These are phyloP conservation scores for Bothia castanella DNA, from an alignment of 1,284 basidiomycete genomes.

Conservation along the genomic window DNA sequence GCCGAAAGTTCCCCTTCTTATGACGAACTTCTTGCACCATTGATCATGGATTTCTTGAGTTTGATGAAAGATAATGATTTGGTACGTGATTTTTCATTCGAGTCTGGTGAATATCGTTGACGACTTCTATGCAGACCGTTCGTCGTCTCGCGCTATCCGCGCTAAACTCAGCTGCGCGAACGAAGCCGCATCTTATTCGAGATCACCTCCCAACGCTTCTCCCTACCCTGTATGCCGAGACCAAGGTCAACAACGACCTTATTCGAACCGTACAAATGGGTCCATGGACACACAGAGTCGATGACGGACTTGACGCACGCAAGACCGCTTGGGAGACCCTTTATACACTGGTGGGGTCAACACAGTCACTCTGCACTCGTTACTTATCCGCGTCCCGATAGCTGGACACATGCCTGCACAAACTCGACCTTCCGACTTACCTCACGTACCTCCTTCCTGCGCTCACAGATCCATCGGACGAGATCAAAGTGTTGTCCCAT, in stretches of 20 bases:
- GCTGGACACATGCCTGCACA: conserved; percentile 87
- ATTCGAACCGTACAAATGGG: conserved; percentile 96
- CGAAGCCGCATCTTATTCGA: conserved; percentile 87
- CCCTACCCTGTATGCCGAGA: conserved; percentile 85
- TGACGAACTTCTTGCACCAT: conserved; percentile 83
- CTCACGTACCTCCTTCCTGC: conserved; percentile 79
- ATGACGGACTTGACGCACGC: conserved; percentile 90
- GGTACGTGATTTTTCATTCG: conserved; percentile 43
- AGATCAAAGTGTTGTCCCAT: conserved; percentile 95
- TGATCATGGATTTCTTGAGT: conserved; percentile 87
- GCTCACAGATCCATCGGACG: conserved; percentile 86
- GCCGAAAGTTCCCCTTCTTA: conserved; percentile 81
- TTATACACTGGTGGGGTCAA: conserved; percentile 75
- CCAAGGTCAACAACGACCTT: conserved; percentile 74
- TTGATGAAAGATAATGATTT: conserved; percentile 84
- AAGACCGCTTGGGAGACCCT: conserved; percentile 98
- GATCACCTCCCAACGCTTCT: conserved; percentile 78
- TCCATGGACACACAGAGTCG: conserved; percentile 94
- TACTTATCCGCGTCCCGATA: conserved; percentile 30
- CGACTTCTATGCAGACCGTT: conserved; percentile 57
- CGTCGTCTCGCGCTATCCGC: conserved; percentile 84
- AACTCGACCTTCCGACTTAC: conserved; percentile 85
- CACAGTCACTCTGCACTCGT: neutral
- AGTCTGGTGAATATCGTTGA: conserved; percentile 1
- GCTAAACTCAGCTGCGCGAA: conserved; percentile 90